Evolutionary conservation across 1,284 basidiomycete genomes (phyloP), one percentile per base, ranked within the genome.

Genomic region (Pseudozyma hubeiensis): DNA sequence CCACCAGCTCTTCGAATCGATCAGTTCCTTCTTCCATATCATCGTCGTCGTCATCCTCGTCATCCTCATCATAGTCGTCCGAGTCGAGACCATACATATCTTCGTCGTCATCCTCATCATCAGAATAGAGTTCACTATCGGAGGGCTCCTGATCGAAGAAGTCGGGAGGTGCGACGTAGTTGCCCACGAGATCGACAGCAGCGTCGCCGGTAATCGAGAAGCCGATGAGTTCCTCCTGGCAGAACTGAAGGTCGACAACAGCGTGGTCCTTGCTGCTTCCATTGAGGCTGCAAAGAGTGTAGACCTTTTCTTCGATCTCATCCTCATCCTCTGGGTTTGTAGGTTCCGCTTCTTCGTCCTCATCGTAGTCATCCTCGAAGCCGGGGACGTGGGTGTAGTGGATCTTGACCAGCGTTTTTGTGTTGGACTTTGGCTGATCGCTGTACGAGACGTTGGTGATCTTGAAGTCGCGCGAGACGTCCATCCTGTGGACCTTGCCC

Each of bases 161-260:
- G 56, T 84, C 83, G 40, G 85, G 84, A 77, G 88, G 86, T 77
- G 86, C 82, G 79, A 96, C 90, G 87, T 94, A 96, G 87, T 97
- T 94, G 66, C 95, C 95, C 71, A 91, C 90, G 60, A 98, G 86
- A 86, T 95, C 91, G 67, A 97, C 88, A 53, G 90, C 87, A 24
- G 97, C 96, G 86, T 93, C 91, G 64, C 94, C 95, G 46, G 90
- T 88, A 51, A 90, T 87, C 81, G 93, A 90, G 84, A 97, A 90
- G 72, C 87, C 85, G 67, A 88, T 79, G 51, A 79, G 71, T 64
- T 90, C 89, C 33, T 92, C 91, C 65, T 89, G 88, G 70, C 90
- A 88, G 62, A 97, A 89, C 57, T 91, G 88, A 53, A 97, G 71
- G 64, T 80, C 74, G 46, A 80, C 75, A 35, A 68, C 58, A 11